Evolutionary conservation across 352 stramenopile species (phyloP), one percentile per base, ranked within the genome.

Genomic region (Phytophthora meadii): DNA sequence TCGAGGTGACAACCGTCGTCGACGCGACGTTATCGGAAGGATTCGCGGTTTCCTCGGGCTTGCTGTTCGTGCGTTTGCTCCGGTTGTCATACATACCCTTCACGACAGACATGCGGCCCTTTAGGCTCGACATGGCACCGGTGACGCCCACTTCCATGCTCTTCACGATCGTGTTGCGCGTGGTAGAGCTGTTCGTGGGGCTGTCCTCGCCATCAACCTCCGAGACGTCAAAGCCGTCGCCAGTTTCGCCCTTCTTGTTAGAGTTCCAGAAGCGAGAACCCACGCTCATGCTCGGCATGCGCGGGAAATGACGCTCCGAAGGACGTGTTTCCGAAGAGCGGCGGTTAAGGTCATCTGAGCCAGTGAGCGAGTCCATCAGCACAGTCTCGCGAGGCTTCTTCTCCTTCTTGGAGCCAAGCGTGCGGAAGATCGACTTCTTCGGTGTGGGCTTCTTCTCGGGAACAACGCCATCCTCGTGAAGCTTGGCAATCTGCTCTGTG

Each of bases 401-500:
- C 45, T 92, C 85, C 67, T 93, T 94, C 80, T 95, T 95, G 5
- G 86, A 87, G 9, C 83, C 87, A n/a, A 93, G 64, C 50, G 84
- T 93, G 54, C 87, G 85, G 82, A 95, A 95, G 64, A 95, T 80
- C 45, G 77, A 89, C 25, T 84, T 84, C 70, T 91, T 91, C 61
- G 76, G 65, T 24, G 72, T 86, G 6, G 76, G 40, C 72, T 89
- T 87, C 68, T 80, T 87, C 45, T 76, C 69, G 9, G 69, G 61
- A 19, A 72, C 51, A 25, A 72, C 52, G 47, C 70, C 70, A 24
- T 87, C 77, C 6, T 63, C 60, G 3, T 75, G 67, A n/a, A 84
- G 72, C 44, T 80, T 82, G 34, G 79, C 84, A 42, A 90, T 56
- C 54, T 85, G 77, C 34, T 93, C 80, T n/a, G 79, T 70, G 22